Conservation (phyloP, 2,329 filamentous ascomycete species). For the Byssothecium circinans region DNA sequence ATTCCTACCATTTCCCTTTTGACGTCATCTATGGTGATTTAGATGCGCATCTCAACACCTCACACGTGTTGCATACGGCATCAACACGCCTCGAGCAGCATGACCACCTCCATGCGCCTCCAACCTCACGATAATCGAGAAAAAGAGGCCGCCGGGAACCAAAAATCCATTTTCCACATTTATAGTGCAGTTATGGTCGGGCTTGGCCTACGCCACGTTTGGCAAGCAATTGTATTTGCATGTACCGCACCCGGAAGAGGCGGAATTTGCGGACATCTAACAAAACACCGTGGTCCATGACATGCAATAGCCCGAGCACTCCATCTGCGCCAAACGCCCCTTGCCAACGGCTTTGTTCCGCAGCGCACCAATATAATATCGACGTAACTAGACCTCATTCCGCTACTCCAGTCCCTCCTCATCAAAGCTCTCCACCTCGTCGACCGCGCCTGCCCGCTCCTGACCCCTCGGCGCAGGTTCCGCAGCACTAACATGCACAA, state of each 20-base stretch:
- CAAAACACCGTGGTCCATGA: constrained; percentile 17
- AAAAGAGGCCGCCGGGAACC: too few relatives aligned
- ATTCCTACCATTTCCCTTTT: background rate
- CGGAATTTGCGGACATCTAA: constrained; percentile 12
- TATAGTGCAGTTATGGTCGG: too few relatives aligned
- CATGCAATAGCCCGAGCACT: background rate
- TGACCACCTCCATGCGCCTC: too few relatives aligned
- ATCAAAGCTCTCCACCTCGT: constrained; percentile 88
- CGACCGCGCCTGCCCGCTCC: constrained; percentile 73
- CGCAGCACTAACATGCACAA: constrained; percentile 79
- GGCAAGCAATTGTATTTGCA: background rate
- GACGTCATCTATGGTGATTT: background rate
- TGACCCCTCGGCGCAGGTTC: constrained; percentile 57
- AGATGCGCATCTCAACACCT: too few relatives aligned
- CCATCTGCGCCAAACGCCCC: background rate
- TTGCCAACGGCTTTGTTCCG: background rate
- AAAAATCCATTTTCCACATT: too few relatives aligned
- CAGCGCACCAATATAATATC: background rate
- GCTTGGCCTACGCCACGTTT: background rate
- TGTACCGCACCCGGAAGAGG: background rate
- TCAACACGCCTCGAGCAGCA: too few relatives aligned
- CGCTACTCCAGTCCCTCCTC: constrained; percentile 44
- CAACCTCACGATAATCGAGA: too few relatives aligned
- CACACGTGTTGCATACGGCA: too few relatives aligned
- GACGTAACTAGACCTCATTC: background rate